phyloP scores from a whole-genome alignment of 805 yeast genomes.

The Ogataea polymorpha region DNA sequence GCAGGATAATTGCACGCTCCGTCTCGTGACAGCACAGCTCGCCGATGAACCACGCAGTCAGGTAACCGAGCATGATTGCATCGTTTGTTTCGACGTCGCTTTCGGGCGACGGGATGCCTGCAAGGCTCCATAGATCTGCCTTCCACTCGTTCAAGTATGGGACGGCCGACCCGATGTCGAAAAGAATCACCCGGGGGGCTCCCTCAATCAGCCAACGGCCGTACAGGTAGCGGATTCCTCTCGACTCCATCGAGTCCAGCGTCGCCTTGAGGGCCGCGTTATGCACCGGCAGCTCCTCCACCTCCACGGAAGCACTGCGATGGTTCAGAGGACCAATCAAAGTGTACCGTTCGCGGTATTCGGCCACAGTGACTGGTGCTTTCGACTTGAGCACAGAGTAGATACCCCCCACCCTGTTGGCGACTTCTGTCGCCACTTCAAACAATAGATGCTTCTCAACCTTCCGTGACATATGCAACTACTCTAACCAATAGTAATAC shows the following conservation, averaged over 20 bases:
- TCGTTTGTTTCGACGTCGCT: conserved; percentile 87
- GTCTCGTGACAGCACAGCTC: conserved; percentile 83
- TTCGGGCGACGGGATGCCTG: conserved; percentile 92
- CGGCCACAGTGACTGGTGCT: conserved; percentile 95
- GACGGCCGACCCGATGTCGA: conserved; percentile 77
- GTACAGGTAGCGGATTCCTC: conserved; percentile 81
- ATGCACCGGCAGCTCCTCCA: conserved; percentile 61
- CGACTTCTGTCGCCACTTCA: conserved; percentile 96
- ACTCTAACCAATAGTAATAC: conserved; percentile 4
- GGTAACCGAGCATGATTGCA: conserved; percentile 87
- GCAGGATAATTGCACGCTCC: conserved; percentile 86
- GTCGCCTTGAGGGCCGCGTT: conserved; percentile 53
- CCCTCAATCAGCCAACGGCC: conserved; percentile 98
- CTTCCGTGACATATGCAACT: conserved; percentile 64
- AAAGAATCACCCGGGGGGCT: conserved; percentile 88
- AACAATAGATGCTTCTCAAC: conserved; percentile 82
- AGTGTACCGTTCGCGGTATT: conserved; percentile 82
- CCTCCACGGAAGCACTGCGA: conserved; percentile 72
- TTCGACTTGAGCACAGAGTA: conserved; percentile 94
- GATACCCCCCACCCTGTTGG: conserved; percentile 96
- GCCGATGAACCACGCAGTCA: conserved; percentile 96
- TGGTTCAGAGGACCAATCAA: conserved; percentile 83
- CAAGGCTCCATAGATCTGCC: conserved; percentile 83
- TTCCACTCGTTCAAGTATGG: conserved; percentile 87
- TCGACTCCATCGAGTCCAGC: conserved; percentile 70